These are phyloP conservation scores for Saxophila tyrrhenica DNA, from an alignment of 495 filamentous ascomycete genomes.

Conservation along the genomic window DNA sequence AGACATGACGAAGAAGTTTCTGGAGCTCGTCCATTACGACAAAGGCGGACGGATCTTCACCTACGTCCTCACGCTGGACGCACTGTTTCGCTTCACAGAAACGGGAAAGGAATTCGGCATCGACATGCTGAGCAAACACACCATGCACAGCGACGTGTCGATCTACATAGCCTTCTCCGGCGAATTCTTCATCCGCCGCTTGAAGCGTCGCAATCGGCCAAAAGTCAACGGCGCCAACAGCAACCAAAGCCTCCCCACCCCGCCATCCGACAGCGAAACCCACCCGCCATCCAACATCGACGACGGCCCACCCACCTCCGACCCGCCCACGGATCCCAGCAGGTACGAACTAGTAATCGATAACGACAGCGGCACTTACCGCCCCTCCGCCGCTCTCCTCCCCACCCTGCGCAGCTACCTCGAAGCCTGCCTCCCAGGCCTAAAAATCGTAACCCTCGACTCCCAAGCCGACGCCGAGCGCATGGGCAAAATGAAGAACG, in stretches of 20 bases:
- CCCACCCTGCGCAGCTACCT: slow-evolving; percentile 60
- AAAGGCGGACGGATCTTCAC: slow-evolving; percentile 80
- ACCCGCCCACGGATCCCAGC: slow-evolving; percentile 43
- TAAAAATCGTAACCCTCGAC: slow-evolving; percentile 58
- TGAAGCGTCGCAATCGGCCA: slow-evolving; percentile 31
- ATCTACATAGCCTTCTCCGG: slow-evolving; percentile 84
- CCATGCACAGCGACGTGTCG: slow-evolving; percentile 84
- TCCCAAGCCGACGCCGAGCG: slow-evolving; percentile 53
- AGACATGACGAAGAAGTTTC: slow-evolving; percentile 63
- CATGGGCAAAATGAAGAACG: slow-evolving; percentile 49
- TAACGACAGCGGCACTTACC: slow-evolving; percentile 89
- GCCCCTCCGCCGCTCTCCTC: slow-evolving; percentile 65
- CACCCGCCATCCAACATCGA: slow-evolving; percentile 30
- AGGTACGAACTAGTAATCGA: slow-evolving; percentile 86
- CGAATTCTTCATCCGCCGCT: slow-evolving; percentile 78
- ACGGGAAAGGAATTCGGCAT: slow-evolving; percentile 92
- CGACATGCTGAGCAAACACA: slow-evolving; percentile 84
- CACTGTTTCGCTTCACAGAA: slow-evolving; percentile 77
- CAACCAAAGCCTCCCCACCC: slow-evolving; percentile 2
- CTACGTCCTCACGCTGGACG: slow-evolving; percentile 82
- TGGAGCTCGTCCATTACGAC: slow-evolving; percentile 77
- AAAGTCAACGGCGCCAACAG: slow-evolving; percentile 8
- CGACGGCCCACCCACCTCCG: slow-evolving; percentile 28
- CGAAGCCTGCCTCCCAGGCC: slow-evolving; percentile 55
- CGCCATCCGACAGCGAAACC: background rate